These are phyloP conservation scores for Annona squamosa DNA, from an alignment of 164 flowering plant species.

Conservation along the genomic window DNA sequence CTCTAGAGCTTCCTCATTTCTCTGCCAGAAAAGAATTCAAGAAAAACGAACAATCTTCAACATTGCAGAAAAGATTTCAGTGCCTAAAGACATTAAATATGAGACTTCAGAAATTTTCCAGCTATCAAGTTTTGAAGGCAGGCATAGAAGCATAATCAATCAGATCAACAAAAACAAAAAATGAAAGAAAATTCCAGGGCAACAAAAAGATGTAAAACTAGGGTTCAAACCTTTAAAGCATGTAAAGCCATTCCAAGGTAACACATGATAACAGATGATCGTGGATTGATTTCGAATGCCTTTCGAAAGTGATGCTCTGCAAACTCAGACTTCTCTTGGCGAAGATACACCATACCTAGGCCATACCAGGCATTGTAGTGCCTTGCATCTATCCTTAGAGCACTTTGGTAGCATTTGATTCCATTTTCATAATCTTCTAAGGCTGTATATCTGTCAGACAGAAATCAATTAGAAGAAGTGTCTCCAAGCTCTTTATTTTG, in stretches of 20 bases:
- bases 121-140: neutral
- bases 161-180: no score
- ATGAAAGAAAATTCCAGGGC: neutral
- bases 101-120: neutral
- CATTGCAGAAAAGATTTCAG: neutral
- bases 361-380: constrained; percentile 99
- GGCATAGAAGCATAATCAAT: no score
- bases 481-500: neutral
- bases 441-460: constrained; percentile 57
- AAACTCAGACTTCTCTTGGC: constrained; percentile 92
- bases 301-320: constrained; percentile 87
- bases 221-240: constrained; percentile 59
- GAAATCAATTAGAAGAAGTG: neutral
- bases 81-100: neutral
- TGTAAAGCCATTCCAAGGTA: constrained; percentile 95
- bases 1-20: constrained; percentile 68
- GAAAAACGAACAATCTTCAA: neutral
- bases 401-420: constrained; percentile 79
- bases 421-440: constrained; percentile 96
- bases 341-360: constrained; percentile 87
- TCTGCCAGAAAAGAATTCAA: constrained; percentile 35
- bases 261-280: constrained; percentile 91
- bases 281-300: constrained; percentile 85
- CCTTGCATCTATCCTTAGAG: constrained; percentile 72
- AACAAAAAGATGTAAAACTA: neutral